These are phyloP conservation scores for Pythium diclinum DNA, from an alignment of 352 stramenopile species.

Conservation along the genomic window DNA sequence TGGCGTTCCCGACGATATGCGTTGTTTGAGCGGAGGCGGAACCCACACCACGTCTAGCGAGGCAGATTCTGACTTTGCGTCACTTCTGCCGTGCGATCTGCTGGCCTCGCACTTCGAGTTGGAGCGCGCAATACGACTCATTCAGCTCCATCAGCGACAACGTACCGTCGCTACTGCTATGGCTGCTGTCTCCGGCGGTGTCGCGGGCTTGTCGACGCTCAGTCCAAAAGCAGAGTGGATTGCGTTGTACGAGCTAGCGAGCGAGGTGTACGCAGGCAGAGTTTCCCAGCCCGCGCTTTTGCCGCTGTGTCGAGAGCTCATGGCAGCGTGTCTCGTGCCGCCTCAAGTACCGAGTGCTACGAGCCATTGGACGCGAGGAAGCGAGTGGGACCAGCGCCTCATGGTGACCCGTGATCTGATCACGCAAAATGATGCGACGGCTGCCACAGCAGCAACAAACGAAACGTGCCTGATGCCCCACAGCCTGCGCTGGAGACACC, in stretches of 20 bases:
- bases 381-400: conserved; percentile 4
- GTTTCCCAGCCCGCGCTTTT: conserved; percentile 28
- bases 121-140: conserved; percentile 6
- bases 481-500: conserved; percentile 1
- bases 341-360: background rate
- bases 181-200: conserved; percentile 7
- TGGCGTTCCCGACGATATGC: background rate
- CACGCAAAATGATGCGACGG: background rate
- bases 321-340: conserved; percentile 6
- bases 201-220: background rate
- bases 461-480: conserved; percentile 10
- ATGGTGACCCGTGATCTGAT: conserved; percentile 4
- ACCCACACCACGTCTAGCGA: background rate
- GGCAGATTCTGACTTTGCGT: background rate
- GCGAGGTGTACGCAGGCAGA: conserved; percentile 19
- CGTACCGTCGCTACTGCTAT: conserved; percentile 15
- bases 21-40: background rate
- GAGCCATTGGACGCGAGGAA: background rate
- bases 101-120: conserved; percentile 43
- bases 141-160: conserved; percentile 24
- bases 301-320: conserved; percentile 4
- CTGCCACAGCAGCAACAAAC: background rate
- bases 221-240: conserved; percentile 6
- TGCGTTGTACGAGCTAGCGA: background rate
- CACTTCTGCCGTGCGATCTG: conserved; percentile 24